phyloP scores from a whole-genome alignment of 306 rosid genomes.

The Gillenia trifoliata region DNA sequence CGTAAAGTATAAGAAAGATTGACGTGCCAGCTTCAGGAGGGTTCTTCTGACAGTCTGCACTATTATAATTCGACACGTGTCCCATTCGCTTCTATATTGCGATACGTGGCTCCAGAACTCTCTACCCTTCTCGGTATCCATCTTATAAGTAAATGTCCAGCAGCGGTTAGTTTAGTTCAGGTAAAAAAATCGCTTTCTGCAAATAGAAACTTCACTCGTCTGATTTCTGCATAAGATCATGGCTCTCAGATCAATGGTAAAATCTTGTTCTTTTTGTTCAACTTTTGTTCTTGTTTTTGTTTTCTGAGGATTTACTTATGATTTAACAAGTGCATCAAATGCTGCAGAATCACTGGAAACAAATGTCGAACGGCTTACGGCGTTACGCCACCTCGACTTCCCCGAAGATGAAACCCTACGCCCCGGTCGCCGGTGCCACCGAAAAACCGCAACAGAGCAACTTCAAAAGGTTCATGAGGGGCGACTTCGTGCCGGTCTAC shows the following conservation, averaged over 20 bases:
- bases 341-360: conserved; percentile 38
- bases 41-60: conserved; percentile 9
- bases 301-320: background rate
- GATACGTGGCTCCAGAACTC: conserved; percentile 28
- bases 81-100: background rate
- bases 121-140: background rate
- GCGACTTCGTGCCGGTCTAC: conserved; percentile 56
- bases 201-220: background rate
- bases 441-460: background rate
- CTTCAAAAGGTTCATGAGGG: conserved; percentile 11
- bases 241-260: conserved; percentile 48
- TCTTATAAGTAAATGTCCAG: background rate
- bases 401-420: conserved; percentile 44
- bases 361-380: conserved; percentile 26
- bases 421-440: conserved; percentile 33
- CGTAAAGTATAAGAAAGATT: background rate
- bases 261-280: background rate
- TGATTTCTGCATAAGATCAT: conserved; percentile 12
- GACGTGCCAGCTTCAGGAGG: conserved; percentile 25
- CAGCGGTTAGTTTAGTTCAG: background rate
- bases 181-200: background rate
- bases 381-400: conserved; percentile 44
- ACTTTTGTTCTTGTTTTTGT: background rate
- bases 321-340: background rate
- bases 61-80: conserved; percentile 1